A percentile compares a stretch with the other conserved stretches of the same genome.
phyloP scores from a whole-genome alignment of 768 basidiomycete species.

The Gloeostereum incarnatum region DNA sequence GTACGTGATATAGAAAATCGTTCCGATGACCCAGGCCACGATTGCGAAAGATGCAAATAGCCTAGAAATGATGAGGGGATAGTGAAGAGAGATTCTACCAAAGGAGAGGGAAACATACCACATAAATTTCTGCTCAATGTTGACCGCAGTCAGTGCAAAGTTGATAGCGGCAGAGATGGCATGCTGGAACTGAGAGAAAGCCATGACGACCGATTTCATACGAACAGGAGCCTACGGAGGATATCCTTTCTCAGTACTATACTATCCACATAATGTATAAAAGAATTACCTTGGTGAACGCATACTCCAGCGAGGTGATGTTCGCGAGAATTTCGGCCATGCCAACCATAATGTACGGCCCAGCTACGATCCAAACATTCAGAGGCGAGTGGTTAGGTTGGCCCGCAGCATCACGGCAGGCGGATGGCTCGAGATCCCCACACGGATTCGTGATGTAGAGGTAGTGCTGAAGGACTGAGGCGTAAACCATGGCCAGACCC shows the following conservation, averaged over 20 bases:
- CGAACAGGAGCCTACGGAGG: conserved; percentile 53
- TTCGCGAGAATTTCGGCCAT: conserved; percentile 48
- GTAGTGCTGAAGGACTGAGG: conserved; percentile 62
- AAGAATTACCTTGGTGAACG: conserved; percentile 57
- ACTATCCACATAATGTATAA: no score
- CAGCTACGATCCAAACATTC: conserved; percentile 72
- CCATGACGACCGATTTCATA: conserved; percentile 58
- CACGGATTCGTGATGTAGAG: conserved; percentile 54
- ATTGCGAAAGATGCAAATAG: no score
- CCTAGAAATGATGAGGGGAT: no score
- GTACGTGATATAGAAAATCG: conserved; percentile 34
- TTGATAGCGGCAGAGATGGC: conserved; percentile 40
- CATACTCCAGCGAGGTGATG: conserved; percentile 51
- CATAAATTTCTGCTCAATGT: conserved; percentile 31
- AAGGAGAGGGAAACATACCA: conserved; percentile 40
- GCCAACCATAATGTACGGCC: conserved; percentile 44
- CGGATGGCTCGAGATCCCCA: conserved; percentile 19
- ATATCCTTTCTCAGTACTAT: no score
- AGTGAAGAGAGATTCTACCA: no score
- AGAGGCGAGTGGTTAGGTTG: conserved; percentile 51
- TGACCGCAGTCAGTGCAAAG: conserved; percentile 34
- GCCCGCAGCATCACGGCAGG: conserved; percentile 25
- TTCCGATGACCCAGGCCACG: conserved; percentile 31
- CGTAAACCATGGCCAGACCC: conserved; percentile 55
- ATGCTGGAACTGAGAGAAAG: conserved; percentile 38